Base-by-base conservation (phyloP, 108 stramenopile species). In the Aurantiochytrium sp. region DNA sequence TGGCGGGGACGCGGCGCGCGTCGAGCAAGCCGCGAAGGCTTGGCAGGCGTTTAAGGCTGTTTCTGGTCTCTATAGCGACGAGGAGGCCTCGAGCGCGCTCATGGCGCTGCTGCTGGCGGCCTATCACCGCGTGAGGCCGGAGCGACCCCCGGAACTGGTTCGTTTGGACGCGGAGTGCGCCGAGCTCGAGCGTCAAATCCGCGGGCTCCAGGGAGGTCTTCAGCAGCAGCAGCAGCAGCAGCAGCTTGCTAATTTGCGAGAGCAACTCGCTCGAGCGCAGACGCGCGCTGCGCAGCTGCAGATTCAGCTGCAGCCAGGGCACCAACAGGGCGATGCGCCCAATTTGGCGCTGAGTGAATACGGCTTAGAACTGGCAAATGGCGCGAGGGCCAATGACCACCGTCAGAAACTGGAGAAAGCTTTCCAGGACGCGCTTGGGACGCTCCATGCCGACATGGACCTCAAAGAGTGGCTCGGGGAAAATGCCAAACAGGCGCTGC, bases 71-170 rank as follows among this genome's bases (percentile, higher is more conserved):
- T 48, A 41, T 24, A 81, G 73, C 45, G 73, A 81, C 30, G 21
- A 81, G 32, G 73, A 81, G 73, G 73, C 73, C 42, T 81, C 73
- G 73, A 24, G 42, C 73, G 73, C 73, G 10, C 32, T 81, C 10
- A 81, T 48, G 6, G 3, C 73, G 10, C 32, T 81, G 73, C 73
- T 81, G 8, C 32, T 81, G 73, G 73, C 39, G 45, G 73, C 73
- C 24, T 24, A 81, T 24, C 39, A 81, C 24, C 73, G 73, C n/a
- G n/a, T n/a, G n/a, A n/a, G n/a, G n/a, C n/a, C n/a, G n/a, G n/a
- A n/a, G n/a, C n/a, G n/a, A n/a, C n/a, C n/a, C n/a, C n/a, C n/a
- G n/a, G n/a, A n/a, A n/a, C n/a, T n/a, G n/a, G n/a, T n/a, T n/a
- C n/a, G n/a, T n/a, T n/a, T n/a, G n/a, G n/a, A n/a, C n/a, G n/a